Conservation (phyloP, 345 rosid species). For the Gossypium sturtianum region DNA sequence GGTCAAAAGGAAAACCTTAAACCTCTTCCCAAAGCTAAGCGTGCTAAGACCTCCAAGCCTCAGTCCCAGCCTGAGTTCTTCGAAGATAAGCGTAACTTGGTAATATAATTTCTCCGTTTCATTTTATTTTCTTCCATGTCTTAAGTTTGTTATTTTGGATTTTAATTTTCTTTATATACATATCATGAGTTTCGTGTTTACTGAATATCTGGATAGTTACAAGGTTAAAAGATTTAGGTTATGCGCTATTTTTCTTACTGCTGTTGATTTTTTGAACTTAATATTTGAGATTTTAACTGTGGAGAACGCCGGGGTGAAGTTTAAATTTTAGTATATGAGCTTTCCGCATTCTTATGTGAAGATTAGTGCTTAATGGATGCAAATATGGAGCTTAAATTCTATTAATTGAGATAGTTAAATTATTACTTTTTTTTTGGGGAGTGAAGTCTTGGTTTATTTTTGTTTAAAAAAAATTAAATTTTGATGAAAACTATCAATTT, state of each 20-base stretch:
- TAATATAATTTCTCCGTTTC: slow-evolving; percentile 10
- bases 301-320: not conserved
- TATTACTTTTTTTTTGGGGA: too few relatives aligned
- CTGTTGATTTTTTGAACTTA: not conserved
- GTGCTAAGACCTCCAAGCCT: slow-evolving; percentile 42
- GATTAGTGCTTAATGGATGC: not conserved
- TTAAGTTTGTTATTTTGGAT: not conserved
- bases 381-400: not conserved
- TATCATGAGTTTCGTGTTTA: not conserved
- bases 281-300: not conserved
- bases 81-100: slow-evolving; percentile 85
- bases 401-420: too few relatives aligned
- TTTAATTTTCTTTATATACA: not conserved
- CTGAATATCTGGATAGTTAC: not conserved
- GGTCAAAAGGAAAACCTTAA: not conserved
- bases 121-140: not conserved
- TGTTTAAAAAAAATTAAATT: not conserved
- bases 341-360: not conserved
- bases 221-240: not conserved
- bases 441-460: too few relatives aligned
- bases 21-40: slow-evolving; percentile 32
- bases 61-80: slow-evolving; percentile 64
- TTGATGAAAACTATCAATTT: slow-evolving; percentile 14
- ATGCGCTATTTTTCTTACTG: not conserved
- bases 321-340: not conserved